Evolutionary conservation across 2,329 filamentous ascomycete genomes (phyloP).

Genomic region (Fusarium nanum): DNA sequence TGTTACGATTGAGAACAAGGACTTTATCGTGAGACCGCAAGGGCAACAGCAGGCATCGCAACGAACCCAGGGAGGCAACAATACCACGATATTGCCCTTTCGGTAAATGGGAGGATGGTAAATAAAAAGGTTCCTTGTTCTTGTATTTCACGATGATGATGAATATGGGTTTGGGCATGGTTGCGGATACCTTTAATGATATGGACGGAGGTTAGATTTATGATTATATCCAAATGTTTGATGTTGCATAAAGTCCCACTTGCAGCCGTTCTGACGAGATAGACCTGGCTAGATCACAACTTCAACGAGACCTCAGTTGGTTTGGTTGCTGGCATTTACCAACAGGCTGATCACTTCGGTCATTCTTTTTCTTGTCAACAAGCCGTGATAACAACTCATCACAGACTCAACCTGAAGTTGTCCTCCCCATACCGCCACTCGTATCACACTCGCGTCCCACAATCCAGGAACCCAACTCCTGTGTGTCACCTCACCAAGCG

Average conservation of each 20-base stretch:
- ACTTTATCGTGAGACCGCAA: conserved; percentile 70
- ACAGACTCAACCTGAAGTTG: conserved; percentile 23
- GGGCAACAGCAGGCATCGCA: conserved; percentile 52
- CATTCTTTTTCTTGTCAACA: background rate
- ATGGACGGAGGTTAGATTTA: conserved; percentile 40
- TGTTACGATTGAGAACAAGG: conserved; percentile 86
- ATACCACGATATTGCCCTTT: conserved; percentile 53
- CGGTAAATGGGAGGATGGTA: conserved; percentile 42
- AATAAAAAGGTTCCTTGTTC: conserved; percentile 9
- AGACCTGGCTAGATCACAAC: background rate
- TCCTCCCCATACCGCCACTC: conserved; percentile 7
- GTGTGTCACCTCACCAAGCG: conserved; percentile 16
- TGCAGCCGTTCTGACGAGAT: background rate
- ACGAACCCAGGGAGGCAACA: conserved; percentile 43
- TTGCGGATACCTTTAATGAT: conserved; percentile 39
- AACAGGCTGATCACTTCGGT: background rate
- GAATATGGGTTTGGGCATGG: conserved; percentile 32
- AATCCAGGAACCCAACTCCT: conserved; percentile 30
- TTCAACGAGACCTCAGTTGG: background rate
- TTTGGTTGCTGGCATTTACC: background rate
- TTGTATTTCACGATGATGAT: conserved; percentile 39
- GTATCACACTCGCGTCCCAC: conserved; percentile 39
- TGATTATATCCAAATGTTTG: conserved; percentile 42
- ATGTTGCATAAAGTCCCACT: background rate
- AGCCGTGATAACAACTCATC: background rate